phyloP scores from a whole-genome alignment of 1,139 yeast species.

The Pichia cactophila region DNA sequence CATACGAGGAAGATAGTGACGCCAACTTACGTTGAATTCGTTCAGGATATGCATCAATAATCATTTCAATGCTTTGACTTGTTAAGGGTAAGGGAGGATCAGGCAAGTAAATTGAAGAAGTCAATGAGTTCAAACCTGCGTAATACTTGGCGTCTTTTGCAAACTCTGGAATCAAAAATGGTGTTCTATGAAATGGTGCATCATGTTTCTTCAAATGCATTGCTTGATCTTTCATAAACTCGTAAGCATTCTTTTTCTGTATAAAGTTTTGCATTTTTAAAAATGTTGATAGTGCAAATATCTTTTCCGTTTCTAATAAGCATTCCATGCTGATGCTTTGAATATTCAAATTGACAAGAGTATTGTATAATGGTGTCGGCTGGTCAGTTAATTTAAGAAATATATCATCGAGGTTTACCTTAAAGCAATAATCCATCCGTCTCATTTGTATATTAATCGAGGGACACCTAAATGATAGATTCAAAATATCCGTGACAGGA shows the following conservation, averaged over 20 bases:
- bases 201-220: slow-evolving; percentile 64
- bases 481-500: slow-evolving; percentile 60
- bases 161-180: slow-evolving; percentile 55
- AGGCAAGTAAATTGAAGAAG: slow-evolving; percentile 60
- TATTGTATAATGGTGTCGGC: slow-evolving; percentile 59
- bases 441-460: slow-evolving; percentile 28
- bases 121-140: slow-evolving; percentile 43
- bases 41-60: slow-evolving; percentile 32
- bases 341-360: slow-evolving; percentile 42
- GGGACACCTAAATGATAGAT: slow-evolving; percentile 44
- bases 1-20: slow-evolving; percentile 3
- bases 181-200: slow-evolving; percentile 73
- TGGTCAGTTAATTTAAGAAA: slow-evolving; percentile 55
- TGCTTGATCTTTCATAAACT: slow-evolving; percentile 49
- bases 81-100: slow-evolving; percentile 57
- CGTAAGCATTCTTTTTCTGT: slow-evolving; percentile 43
- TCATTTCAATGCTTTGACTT: slow-evolving; percentile 33
- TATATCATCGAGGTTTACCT: slow-evolving; percentile 29
- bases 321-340: slow-evolving; percentile 39
- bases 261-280: slow-evolving; percentile 53
- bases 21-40: slow-evolving; percentile 16
- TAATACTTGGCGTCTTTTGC: slow-evolving; percentile 34
- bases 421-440: slow-evolving; percentile 16
- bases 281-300: slow-evolving; percentile 40
- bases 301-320: slow-evolving; percentile 19